Evolutionary conservation across 352 stramenopile genomes (phyloP).

Genomic region (Phytophthora ohioensis): DNA sequence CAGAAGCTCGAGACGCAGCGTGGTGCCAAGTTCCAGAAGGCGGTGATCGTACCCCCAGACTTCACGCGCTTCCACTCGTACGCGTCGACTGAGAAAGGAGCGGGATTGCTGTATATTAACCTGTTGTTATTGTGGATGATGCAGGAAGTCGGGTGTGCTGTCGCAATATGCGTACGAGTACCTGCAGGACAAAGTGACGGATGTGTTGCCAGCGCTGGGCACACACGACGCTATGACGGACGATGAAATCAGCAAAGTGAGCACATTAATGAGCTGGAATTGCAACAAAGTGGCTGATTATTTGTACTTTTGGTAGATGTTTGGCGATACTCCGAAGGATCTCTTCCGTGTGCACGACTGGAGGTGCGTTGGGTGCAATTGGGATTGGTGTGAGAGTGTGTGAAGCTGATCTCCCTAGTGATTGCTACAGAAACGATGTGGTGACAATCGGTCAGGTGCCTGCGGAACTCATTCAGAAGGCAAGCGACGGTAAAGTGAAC

Average conservation of each 20-base stretch:
- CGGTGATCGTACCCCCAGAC: slow-evolving; percentile 95
- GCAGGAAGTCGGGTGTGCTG: slow-evolving; percentile 91
- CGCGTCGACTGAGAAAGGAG: slow-evolving; percentile 17
- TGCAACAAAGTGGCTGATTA: background rate
- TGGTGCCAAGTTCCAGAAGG: slow-evolving; percentile 66
- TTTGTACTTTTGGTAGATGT: slow-evolving; percentile 82
- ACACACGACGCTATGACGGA: slow-evolving; percentile 97
- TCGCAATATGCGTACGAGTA: slow-evolving; percentile 95
- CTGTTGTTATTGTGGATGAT: slow-evolving; percentile 10
- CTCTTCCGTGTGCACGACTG: slow-evolving; percentile 97
- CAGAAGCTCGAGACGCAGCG: slow-evolving; percentile 67
- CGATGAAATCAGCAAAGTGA: slow-evolving; percentile 89
- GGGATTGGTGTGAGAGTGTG: background rate
- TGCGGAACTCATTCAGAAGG: slow-evolving; percentile 90
- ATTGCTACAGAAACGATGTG: slow-evolving; percentile 91
- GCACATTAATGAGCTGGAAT: background rate
- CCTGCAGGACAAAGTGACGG: slow-evolving; percentile 81
- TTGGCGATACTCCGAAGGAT: slow-evolving; percentile 87
- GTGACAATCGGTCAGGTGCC: slow-evolving; percentile 96
- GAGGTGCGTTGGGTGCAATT: slow-evolving; percentile 61
- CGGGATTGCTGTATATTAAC: background rate
- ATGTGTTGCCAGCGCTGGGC: slow-evolving; percentile 95
- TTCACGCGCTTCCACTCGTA: slow-evolving; percentile 97
- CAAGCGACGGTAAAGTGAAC: slow-evolving; percentile 96
- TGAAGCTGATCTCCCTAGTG: slow-evolving; percentile 2